These are phyloP conservation scores for Spinacia oleracea DNA, from an alignment of 179 eudicot genomes.

Conservation along the genomic window DNA sequence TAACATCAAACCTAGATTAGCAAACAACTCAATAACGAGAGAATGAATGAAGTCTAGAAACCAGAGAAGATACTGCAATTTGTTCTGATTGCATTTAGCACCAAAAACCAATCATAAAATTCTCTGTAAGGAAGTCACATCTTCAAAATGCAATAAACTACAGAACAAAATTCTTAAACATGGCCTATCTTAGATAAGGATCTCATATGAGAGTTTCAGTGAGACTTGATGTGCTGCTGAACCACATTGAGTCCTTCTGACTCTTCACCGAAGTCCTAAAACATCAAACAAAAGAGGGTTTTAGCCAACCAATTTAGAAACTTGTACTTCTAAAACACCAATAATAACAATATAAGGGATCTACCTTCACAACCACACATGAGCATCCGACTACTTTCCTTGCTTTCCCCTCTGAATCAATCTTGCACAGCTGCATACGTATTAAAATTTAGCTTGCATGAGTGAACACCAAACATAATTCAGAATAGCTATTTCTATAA, in stretches of 20 bases:
- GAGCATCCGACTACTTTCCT: constrained; percentile 54
- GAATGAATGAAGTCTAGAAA: no score
- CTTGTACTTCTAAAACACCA: background rate
- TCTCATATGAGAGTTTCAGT: constrained; percentile 14
- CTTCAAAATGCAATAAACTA: background rate
- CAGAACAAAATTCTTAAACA: background rate
- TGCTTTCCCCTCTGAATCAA: constrained; percentile 48
- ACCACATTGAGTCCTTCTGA: constrained; percentile 40
- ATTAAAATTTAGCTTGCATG: background rate
- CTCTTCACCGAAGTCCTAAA: constrained; percentile 42
- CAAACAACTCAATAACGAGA: no score
- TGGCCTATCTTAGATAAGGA: background rate
- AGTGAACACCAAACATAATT: background rate
- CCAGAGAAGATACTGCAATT: no score
- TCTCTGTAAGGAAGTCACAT: background rate
- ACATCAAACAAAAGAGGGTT: background rate
- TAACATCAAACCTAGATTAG: no score
- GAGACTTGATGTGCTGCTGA: constrained; percentile 47
- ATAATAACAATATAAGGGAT: background rate
- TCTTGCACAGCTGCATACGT: constrained; percentile 40
- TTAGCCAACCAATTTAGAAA: background rate
- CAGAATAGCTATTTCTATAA: no score
- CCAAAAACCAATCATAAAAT: background rate
- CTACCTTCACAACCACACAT: constrained; percentile 45
- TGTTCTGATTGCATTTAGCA: background rate